Percentiles rank a stretch among this genome's conserved stretches.
phyloP scores from a whole-genome alignment of 345 rosid genomes.

The Syzygium aromaticum region DNA sequence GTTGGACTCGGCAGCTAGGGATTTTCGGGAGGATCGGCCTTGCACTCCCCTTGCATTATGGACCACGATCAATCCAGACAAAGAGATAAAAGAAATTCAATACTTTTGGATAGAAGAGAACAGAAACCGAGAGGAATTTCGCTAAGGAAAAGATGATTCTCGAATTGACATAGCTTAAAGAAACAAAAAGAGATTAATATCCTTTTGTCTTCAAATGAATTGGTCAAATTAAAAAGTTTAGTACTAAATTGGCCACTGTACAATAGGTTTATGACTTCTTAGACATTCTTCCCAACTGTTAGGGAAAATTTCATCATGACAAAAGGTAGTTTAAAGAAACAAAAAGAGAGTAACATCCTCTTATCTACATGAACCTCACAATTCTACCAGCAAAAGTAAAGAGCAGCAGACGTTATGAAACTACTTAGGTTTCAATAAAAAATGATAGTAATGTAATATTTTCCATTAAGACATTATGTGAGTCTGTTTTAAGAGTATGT shows the following conservation, averaged over 20 bases:
- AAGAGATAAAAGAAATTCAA: not conserved
- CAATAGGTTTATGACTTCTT: not conserved
- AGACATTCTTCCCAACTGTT: not conserved
- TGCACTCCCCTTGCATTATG: constrained; percentile 1
- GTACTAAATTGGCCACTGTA: not conserved
- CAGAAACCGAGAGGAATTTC: not conserved
- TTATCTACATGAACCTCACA: not conserved
- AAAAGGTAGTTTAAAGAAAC: not conserved
- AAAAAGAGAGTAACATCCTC: not conserved
- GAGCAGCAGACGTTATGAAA: not conserved
- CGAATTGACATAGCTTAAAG: not conserved
- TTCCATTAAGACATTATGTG: not conserved
- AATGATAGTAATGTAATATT: not conserved
- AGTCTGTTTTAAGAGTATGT: not conserved
- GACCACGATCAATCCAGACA: not conserved
- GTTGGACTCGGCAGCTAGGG: not conserved
- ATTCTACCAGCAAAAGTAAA: not conserved
- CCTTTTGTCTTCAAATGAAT: not conserved
- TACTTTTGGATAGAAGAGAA: not conserved
- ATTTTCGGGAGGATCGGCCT: not conserved
- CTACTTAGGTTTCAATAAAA: not conserved
- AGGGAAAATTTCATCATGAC: not conserved
- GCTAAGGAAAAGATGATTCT: not conserved
- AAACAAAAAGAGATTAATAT: not conserved
- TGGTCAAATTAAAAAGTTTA: not conserved